These are phyloP conservation scores for Lachnellula willkommii DNA, from an alignment of 2,329 filamentous ascomycete species.

Conservation along the genomic window DNA sequence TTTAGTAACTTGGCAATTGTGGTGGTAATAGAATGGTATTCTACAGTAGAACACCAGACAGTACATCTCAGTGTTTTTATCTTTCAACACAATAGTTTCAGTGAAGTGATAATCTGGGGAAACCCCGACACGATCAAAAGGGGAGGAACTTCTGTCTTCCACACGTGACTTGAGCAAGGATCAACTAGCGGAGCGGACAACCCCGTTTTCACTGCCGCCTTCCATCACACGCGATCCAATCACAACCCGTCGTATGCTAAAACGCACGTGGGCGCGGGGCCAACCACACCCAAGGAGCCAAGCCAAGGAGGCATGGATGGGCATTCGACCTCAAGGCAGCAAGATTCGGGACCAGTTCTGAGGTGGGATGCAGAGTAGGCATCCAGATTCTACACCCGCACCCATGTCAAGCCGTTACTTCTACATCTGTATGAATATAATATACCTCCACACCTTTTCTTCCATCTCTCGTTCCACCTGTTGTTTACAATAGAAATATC, in stretches of 20 bases:
- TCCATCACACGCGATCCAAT: background rate
- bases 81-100: background rate
- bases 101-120: background rate
- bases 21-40: background rate
- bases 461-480: conserved; percentile 1
- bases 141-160: background rate
- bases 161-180: background rate
- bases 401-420: background rate
- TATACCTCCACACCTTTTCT: background rate
- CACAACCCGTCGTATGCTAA: background rate
- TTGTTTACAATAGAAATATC: background rate
- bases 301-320: background rate
- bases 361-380: conserved; percentile 7
- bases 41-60: background rate
- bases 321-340: conserved; percentile 19
- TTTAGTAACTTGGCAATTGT: background rate
- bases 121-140: background rate
- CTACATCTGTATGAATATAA: background rate
- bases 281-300: background rate
- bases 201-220: background rate
- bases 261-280: too few species aligned
- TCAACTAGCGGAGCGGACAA: too few species aligned
- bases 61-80: too few species aligned
- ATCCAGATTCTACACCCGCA: conserved; percentile 8
- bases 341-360: conserved; percentile 13